Percentiles rank a stretch among this genome's conserved stretches.
Evolutionary conservation across 2,329 filamentous ascomycete genomes (phyloP).

Genomic region (Phialemonium atrogriseum): DNA sequence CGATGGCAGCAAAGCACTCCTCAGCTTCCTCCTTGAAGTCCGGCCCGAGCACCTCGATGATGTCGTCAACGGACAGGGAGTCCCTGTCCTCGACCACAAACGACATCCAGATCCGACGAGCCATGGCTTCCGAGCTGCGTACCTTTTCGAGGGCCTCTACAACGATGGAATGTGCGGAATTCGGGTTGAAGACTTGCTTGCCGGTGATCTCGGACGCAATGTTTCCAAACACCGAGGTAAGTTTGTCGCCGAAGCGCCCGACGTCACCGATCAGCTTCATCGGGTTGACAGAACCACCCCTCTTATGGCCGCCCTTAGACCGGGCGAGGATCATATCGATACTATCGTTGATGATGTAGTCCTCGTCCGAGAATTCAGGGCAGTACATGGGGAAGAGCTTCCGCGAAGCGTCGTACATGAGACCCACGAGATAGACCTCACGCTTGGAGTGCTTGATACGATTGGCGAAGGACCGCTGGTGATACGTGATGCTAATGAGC

Average conservation of each 20-base stretch:
- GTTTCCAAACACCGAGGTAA: constrained; percentile 88
- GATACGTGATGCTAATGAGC: constrained; percentile 77
- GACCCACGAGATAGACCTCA: constrained; percentile 69
- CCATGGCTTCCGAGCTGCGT: constrained; percentile 79
- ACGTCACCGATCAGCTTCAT: constrained; percentile 71
- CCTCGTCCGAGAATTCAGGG: constrained; percentile 81
- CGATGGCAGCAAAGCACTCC: constrained; percentile 73
- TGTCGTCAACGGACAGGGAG: constrained; percentile 68
- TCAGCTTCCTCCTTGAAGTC: constrained; percentile 70
- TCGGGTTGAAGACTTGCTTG: constrained; percentile 90
- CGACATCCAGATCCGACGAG: constrained; percentile 95
- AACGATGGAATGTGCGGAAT: constrained; percentile 82
- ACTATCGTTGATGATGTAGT: constrained; percentile 83
- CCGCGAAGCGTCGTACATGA: constrained; percentile 86
- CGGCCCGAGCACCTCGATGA: constrained; percentile 77
- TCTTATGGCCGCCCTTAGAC: constrained; percentile 36
- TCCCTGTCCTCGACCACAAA: constrained; percentile 89
- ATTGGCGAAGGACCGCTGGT: constrained; percentile 73
- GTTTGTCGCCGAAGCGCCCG: constrained; percentile 80
- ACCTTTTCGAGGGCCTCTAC: constrained; percentile 81
- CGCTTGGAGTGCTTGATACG: constrained; percentile 86
- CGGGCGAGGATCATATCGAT: constrained; percentile 59
- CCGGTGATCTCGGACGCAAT: constrained; percentile 92
- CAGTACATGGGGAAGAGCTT: constrained; percentile 89
- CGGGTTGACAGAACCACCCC: constrained; percentile 60